Evolutionary conservation across 2,329 filamentous ascomycete species (phyloP), one percentile per base, ranked within the genome.

Genomic region (Aspergillus piperis): DNA sequence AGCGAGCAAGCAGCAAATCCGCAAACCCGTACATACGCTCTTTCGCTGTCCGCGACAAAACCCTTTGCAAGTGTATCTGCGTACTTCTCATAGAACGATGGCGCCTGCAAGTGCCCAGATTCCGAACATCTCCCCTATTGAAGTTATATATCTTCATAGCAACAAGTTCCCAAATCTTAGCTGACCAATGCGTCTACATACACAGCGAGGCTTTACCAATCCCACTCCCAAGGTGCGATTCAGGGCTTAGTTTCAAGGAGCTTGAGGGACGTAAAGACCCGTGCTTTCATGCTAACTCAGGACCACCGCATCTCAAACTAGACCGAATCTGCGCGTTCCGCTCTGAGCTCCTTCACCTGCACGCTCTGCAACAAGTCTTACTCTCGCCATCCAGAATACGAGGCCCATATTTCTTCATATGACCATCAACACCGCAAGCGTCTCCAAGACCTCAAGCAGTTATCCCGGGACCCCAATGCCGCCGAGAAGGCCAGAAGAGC

Each of bases 331-430:
- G 91, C 91, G 8, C 88, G 90, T 63, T 89, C 91, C 70, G 90
- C 91, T 15, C 83, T 91, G 52, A 90, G 88, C 71, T 87, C 90
- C 36, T 95, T 96, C 79, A 92, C 90, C 79, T 96, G 87, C 81
- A 86, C 88, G 42, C 86, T 98, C 57, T 98, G 95, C 81, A 88
- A 90, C 65, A 98, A 98, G 79, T 94, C 93, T 69, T 99, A 98
- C 78, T 88, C 89, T 1, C 92, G 95, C 58, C 94, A 96, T 84
- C 94, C 96, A 73, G 94, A 98, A 75, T 97, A 96, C 75, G 94
- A 98, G 77, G 90, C 93, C 7, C 95, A 99, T 75, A 90, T 97
- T 59, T 88, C 88, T 64, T 95, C 90, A 70, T 98, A 98, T 77
- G 95, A 98, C 73, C 95, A 99, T 78, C 90, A 91, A 69, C 95